Evolutionary conservation across 2,329 filamentous ascomycete genomes (phyloP).

Genomic region (Remersonia thermophila): DNA sequence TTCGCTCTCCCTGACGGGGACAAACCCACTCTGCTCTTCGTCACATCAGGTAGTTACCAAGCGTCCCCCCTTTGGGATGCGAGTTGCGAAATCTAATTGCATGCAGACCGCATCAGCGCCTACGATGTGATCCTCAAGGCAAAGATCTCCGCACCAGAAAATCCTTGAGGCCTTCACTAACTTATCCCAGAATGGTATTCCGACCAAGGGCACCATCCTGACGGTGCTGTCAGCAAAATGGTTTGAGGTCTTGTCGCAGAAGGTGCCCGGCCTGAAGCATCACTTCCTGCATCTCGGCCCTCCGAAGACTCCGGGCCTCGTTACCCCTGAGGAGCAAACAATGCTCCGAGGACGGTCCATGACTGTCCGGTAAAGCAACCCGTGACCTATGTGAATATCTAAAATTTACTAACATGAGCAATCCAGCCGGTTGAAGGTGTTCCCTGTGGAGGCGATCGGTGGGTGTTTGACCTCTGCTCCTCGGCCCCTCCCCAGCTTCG

Average conservation of each 20-base stretch:
- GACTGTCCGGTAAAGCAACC: constrained; percentile 26
- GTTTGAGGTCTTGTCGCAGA: constrained; percentile 36
- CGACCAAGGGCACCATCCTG: constrained; percentile 41
- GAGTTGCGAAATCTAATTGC: neutral
- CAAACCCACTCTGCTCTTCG: constrained; percentile 8
- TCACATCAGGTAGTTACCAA: constrained; percentile 9
- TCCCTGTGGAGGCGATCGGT: constrained; percentile 64
- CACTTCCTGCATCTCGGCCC: constrained; percentile 38
- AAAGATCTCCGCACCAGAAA: neutral
- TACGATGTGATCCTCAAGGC: constrained; percentile 63
- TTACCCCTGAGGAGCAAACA: constrained; percentile 32
- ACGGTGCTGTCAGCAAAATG: constrained; percentile 37
- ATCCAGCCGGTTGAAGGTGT: constrained; percentile 52
- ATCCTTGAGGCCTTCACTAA: constrained; percentile 34
- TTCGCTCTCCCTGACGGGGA: constrained; percentile 6
- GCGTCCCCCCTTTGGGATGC: neutral
- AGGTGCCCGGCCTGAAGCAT: constrained; percentile 36
- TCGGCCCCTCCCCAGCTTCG: too few relatives aligned
- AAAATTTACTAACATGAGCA: neutral
- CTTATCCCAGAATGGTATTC: constrained; percentile 39
- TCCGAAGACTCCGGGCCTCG: constrained; percentile 19
- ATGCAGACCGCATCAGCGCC: constrained; percentile 61
- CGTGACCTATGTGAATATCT: neutral
- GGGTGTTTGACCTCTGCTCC: neutral
- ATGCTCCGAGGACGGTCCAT: constrained; percentile 56